Conservation (phyloP, 306 rosid genomes). For the Quercus berberidifolia region DNA sequence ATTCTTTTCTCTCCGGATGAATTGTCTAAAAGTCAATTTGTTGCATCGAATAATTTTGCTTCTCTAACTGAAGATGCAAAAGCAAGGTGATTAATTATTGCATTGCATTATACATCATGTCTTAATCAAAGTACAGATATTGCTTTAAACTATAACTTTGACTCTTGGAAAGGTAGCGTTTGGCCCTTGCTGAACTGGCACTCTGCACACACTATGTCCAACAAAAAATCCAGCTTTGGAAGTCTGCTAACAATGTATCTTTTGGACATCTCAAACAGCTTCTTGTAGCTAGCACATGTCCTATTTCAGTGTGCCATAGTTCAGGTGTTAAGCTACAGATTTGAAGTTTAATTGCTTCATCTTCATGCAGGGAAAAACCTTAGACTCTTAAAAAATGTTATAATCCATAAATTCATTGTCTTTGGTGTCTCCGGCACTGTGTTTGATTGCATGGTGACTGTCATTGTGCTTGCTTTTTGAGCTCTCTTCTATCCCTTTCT, state of each 20-base stretch:
- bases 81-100: constrained; percentile 67
- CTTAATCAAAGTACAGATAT: constrained; percentile 19
- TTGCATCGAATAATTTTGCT: constrained; percentile 58
- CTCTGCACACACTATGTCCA: too few relatives aligned
- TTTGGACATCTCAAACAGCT: too few relatives aligned
- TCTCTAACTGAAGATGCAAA: constrained; percentile 69
- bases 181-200: too few relatives aligned
- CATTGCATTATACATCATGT: constrained; percentile 11
- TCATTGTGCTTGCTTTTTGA: not conserved
- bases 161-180: too few relatives aligned
- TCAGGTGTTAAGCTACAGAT: too few relatives aligned
- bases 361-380: not conserved
- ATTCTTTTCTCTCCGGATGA: constrained; percentile 66
- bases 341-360: not conserved
- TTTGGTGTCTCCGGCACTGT: not conserved
- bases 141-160: not conserved
- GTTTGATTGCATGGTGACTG: not conserved
- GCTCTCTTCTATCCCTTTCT: not conserved
- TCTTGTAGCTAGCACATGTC: too few relatives aligned
- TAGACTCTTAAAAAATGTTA: not conserved
- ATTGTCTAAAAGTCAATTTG: constrained; percentile 46
- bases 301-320: too few relatives aligned
- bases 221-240: too few relatives aligned
- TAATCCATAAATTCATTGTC: not conserved
- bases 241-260: too few relatives aligned